A percentile compares a stretch with the other conserved stretches of the same genome.
phyloP scores from a whole-genome alignment of 371 early-diverging fungal species.

The Capillidium rhysosporum region DNA sequence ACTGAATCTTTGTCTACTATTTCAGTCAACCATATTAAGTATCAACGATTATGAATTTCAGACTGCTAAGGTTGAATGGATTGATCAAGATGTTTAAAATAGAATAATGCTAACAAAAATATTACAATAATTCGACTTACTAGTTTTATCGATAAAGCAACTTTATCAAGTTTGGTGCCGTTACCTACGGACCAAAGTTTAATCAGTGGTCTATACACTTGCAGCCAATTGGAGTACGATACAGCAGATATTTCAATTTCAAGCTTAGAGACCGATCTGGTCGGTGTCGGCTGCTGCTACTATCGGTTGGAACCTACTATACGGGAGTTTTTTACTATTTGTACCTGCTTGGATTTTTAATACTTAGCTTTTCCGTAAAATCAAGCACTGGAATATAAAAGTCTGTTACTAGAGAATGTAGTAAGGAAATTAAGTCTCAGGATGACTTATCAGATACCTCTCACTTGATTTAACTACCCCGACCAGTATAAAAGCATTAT shows the following conservation, averaged over 20 bases:
- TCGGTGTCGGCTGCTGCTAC: conserved; percentile 75
- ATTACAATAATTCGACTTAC: conserved; percentile 9
- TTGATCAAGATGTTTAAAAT: neutral
- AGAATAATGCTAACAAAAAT: neutral
- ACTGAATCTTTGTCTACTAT: conserved; percentile 45
- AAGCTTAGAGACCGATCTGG: conserved; percentile 37
- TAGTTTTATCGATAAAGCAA: conserved; percentile 20
- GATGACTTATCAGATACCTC: conserved; percentile 56
- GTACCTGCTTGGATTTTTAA: conserved; percentile 3
- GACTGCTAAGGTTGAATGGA: conserved; percentile 47
- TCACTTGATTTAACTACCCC: conserved; percentile 31
- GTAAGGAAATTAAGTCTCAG: conserved; percentile 44
- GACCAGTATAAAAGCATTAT: conserved; percentile 24
- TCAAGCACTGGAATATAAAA: neutral
- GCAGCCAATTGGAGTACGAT: conserved; percentile 58
- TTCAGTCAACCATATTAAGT: conserved; percentile 47
- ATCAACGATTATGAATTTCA: conserved; percentile 56
- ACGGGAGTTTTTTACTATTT: conserved; percentile 7
- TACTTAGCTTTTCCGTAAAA: neutral
- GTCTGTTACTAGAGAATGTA: conserved; percentile 7
- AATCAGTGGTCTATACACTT: conserved; percentile 68
- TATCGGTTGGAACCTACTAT: conserved; percentile 19
- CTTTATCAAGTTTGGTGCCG: neutral
- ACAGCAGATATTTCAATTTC: conserved; percentile 47
- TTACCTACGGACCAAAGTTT: conserved; percentile 9